Conservation (phyloP, 2,329 filamentous ascomycete species). For the Paecilomyces fulvus region DNA sequence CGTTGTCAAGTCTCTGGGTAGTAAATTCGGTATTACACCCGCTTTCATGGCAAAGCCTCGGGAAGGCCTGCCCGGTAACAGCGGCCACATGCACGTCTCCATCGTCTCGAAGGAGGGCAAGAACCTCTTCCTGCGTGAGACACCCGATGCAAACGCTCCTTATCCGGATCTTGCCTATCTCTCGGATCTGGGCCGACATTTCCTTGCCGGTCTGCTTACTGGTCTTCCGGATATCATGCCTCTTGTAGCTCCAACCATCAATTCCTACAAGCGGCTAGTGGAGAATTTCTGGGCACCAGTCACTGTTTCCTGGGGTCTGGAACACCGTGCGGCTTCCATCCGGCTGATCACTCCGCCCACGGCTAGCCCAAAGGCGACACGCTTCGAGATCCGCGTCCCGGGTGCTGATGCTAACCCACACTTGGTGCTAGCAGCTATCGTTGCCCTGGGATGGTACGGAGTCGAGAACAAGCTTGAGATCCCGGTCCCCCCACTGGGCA, state of each 20-base stretch:
- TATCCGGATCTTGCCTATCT: constrained; percentile 71
- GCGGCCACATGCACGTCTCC: constrained; percentile 91
- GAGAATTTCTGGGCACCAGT: constrained; percentile 99
- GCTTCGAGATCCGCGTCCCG: constrained; percentile 86
- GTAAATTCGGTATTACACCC: constrained; percentile 82
- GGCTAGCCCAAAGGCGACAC: constrained; percentile 71
- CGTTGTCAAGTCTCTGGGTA: constrained; percentile 79
- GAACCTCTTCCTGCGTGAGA: constrained; percentile 73
- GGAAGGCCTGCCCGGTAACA: constrained; percentile 85
- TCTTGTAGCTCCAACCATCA: constrained; percentile 84
- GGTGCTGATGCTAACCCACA: constrained; percentile 92
- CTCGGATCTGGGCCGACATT: constrained; percentile 83
- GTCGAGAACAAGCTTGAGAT: constrained; percentile 88
- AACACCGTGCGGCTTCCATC: constrained; percentile 88
- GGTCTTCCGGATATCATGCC: constrained; percentile 95
- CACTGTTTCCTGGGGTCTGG: constrained; percentile 92
- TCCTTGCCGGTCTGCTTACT: constrained; percentile 80
- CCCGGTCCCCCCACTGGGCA: constrained; percentile 70
- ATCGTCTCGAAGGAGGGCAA: constrained; percentile 70
- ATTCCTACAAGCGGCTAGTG: constrained; percentile 95
- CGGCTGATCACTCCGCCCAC: constrained; percentile 84
- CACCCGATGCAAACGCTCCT: constrained; percentile 59
- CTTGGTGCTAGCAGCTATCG: constrained; percentile 74
- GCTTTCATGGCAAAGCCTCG: constrained; percentile 99
- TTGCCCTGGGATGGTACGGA: constrained; percentile 83